Percentiles rank a stretch among this genome's conserved stretches.
Conservation (phyloP, 768 basidiomycete genomes). For the Sarcodon sp. region DNA sequence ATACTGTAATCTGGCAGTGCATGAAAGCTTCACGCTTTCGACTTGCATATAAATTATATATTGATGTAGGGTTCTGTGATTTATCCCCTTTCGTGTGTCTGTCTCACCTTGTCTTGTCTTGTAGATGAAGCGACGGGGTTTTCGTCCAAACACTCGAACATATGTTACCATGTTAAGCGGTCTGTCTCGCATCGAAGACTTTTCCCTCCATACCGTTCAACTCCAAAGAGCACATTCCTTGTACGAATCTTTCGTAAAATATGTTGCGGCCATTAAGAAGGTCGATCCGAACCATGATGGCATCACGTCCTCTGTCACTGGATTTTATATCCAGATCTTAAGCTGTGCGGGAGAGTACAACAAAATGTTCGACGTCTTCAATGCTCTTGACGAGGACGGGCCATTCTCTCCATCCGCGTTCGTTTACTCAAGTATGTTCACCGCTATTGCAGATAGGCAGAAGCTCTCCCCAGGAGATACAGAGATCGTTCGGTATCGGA, state of each 20-base stretch:
- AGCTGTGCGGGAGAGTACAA: conserved; percentile 47
- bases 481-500: conserved; percentile 20
- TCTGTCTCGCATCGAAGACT: conserved; percentile 46
- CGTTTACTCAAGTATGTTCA: conserved; percentile 57
- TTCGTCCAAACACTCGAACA: conserved; percentile 54
- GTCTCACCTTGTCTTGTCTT: conserved; percentile 2
- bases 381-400: conserved; percentile 51
- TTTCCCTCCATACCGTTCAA: conserved; percentile 46
- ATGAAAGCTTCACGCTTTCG: conserved; percentile 44
- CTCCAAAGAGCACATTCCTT: conserved; percentile 46
- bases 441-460: conserved; percentile 24
- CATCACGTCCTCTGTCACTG: conserved; percentile 37
- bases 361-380: conserved; percentile 66
- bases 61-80: conserved; percentile 36
- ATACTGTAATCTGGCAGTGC: conserved; percentile 58
- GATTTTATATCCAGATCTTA: conserved; percentile 55
- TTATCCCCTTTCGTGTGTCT: conserved; percentile 5
- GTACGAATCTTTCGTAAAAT: conserved; percentile 43
- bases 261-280: conserved; percentile 34
- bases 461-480: conserved; percentile 9
- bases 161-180: conserved; percentile 59
- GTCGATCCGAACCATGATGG: conserved; percentile 32
- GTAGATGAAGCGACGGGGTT: conserved; percentile 80
- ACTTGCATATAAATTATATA: conserved; percentile 50
- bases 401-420: conserved; percentile 45